Evolutionary conservation across 805 yeast genomes (phyloP), one percentile per base, ranked within the genome.

Genomic region (Schizosaccharomyces octosporus): DNA sequence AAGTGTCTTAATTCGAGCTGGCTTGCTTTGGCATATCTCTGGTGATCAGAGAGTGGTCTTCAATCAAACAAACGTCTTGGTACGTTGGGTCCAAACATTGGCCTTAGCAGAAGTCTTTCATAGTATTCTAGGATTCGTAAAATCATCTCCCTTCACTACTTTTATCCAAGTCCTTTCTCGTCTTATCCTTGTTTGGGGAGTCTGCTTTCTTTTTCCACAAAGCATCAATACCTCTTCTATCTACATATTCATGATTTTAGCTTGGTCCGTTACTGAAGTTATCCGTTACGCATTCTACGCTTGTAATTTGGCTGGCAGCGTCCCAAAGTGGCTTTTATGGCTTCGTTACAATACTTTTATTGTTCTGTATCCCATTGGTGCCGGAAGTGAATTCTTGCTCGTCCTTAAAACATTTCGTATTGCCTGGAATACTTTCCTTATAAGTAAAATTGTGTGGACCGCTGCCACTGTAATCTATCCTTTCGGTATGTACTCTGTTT

Each of bases 261-360:
- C 96, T 13, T 93, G 98, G 98, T 81, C 93, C n/a, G 67, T 86
- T 61, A 87, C 97, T n/a, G 98, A 93, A 72, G 78, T 87, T 57
- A 83, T 89, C 62, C 79, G 98, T 70, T 93, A 93, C 72, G 78
- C 87, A 55, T 93, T 81, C 74, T 94, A 93, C 69, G 89, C 94
- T 6, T 76, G 83, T 62, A 81, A 81, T 66, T 72, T 85, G 64
- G 69, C 71, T 31, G 74, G 76, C 36, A 79, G 77, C 1, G 82
- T 85, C 17, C 85, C 93, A 4, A 66, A 69, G 48, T 69, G 74
- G 68, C 75, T 90, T 65, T 78, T 82, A 21, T 79, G 83, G 77
- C 73, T 87, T 65, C 79, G 98, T 32, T 93, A 93, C 76, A 85
- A 85, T 64, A 73, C 87, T 32, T 93, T 93, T 72, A 78, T 79